Percentiles rank a stretch among this genome's conserved stretches.
Conservation (phyloP, 2,329 filamentous ascomycete species). For the Chaetomium strumarium region DNA sequence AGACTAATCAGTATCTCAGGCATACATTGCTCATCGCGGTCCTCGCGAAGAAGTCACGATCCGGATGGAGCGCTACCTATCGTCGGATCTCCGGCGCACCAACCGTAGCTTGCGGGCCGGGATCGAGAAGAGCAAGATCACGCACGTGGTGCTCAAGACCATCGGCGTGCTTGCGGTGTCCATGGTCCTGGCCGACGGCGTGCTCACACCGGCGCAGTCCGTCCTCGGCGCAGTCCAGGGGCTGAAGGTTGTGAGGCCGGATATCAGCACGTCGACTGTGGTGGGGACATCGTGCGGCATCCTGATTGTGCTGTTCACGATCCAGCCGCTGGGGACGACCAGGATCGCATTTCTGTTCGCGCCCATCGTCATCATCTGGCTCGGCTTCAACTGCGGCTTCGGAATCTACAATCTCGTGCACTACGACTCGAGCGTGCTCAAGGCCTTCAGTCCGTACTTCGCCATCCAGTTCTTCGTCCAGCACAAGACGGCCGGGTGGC, state of each 20-base stretch:
- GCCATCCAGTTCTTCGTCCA: slow-evolving; percentile 56
- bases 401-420: slow-evolving; percentile 57
- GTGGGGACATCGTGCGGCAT: slow-evolving; percentile 61
- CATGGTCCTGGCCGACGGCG: slow-evolving; percentile 61
- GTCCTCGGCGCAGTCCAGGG: slow-evolving; percentile 65
- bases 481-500: slow-evolving; percentile 57
- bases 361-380: slow-evolving; percentile 62
- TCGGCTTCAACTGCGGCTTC: slow-evolving; percentile 55
- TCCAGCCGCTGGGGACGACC: slow-evolving; percentile 60
- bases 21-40: slow-evolving; percentile 18
- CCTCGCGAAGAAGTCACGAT: slow-evolving; percentile 14
- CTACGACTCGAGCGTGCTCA: slow-evolving; percentile 48
- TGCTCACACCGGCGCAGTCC: slow-evolving; percentile 64
- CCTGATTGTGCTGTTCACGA: slow-evolving; percentile 54
- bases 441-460: slow-evolving; percentile 53
- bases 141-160: slow-evolving; percentile 50
- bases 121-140: slow-evolving; percentile 50
- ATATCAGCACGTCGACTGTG: slow-evolving; percentile 51
- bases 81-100: slow-evolving; percentile 47
- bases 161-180: slow-evolving; percentile 61
- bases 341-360: slow-evolving; percentile 57
- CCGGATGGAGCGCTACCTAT: slow-evolving; percentile 32
- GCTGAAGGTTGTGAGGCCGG: slow-evolving; percentile 50
- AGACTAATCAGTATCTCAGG: neutral
- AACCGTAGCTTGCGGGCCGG: slow-evolving; percentile 48